Percentiles rank a stretch among this genome's conserved stretches.
phyloP scores from a whole-genome alignment of 1,284 basidiomycete genomes.

The Tremellales sp. region DNA sequence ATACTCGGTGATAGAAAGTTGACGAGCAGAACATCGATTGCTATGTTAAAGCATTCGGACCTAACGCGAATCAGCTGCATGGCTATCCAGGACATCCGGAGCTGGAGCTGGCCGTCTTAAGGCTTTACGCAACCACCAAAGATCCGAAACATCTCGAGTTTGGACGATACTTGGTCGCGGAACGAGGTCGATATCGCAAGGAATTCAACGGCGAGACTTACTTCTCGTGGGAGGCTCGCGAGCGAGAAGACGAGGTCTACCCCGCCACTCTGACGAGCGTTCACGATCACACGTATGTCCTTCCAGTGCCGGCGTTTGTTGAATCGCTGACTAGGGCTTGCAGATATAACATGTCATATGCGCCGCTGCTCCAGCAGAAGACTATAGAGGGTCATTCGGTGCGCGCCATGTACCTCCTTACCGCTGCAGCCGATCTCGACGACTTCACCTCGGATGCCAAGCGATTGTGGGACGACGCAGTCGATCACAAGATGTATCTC shows the following conservation, averaged over 20 bases:
- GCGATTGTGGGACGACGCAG: constrained; percentile 19
- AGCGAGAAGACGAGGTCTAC: constrained; percentile 11
- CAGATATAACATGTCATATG: constrained; percentile 34
- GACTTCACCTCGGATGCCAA: constrained; percentile 22
- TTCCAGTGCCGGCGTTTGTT: neutral
- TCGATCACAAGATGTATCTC: constrained; percentile 30
- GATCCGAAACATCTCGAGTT: constrained; percentile 27
- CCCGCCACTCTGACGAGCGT: constrained; percentile 14
- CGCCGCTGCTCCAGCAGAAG: constrained; percentile 21
- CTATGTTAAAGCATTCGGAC: constrained; percentile 26
- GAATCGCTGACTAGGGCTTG: neutral
- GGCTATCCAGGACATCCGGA: constrained; percentile 38
- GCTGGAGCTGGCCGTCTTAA: constrained; percentile 33
- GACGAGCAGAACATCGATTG: constrained; percentile 26
- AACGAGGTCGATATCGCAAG: constrained; percentile 20
- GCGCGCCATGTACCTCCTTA: constrained; percentile 24
- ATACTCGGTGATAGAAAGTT: neutral
- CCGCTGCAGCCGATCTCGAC: constrained; percentile 24
- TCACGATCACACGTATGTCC: constrained; percentile 18
- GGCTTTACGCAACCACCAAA: constrained; percentile 28
- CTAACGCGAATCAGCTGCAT: constrained; percentile 18
- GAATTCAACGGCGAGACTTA: constrained; percentile 21
- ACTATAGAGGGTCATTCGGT: constrained; percentile 26
- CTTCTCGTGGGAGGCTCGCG: constrained; percentile 25
- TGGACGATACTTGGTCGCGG: constrained; percentile 24